Evolutionary conservation across 768 basidiomycete genomes (phyloP).

Genomic region (Tephrocybe sp.): DNA sequence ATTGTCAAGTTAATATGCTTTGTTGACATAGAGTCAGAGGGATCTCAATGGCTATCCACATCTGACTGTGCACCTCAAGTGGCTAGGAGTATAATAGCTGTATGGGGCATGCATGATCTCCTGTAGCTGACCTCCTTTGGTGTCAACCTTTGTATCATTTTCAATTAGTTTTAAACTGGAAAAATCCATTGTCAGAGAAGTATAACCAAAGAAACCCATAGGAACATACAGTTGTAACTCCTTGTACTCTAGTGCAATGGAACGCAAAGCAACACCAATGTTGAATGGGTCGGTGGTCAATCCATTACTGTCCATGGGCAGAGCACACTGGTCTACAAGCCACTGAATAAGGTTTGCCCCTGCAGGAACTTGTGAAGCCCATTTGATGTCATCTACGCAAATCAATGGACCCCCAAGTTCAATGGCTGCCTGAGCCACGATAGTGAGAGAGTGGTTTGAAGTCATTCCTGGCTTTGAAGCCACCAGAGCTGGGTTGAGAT

Average conservation of each 20-base stretch:
- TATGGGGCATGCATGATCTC: slow-evolving; percentile 5
- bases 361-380: slow-evolving; percentile 30
- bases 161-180: slow-evolving; percentile 15
- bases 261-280: slow-evolving; percentile 20
- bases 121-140: background rate
- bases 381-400: slow-evolving; percentile 28
- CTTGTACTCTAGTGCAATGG: slow-evolving; percentile 30
- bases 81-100: slow-evolving; percentile 21
- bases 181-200: background rate
- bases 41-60: background rate
- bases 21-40: background rate
- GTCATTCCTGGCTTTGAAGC: too few species aligned
- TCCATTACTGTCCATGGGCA: slow-evolving; percentile 8
- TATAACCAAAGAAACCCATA: slow-evolving; percentile 10
- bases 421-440: slow-evolving; percentile 17
- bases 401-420: slow-evolving; percentile 32
- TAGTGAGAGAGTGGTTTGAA: slow-evolving; percentile 1
- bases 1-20: slow-evolving; percentile 14
- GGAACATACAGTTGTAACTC: slow-evolving; percentile 23
- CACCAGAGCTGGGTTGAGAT: too few species aligned
- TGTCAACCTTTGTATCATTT: background rate
- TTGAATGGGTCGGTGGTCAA: slow-evolving; percentile 2
- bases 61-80: slow-evolving; percentile 14
- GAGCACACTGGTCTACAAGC: slow-evolving; percentile 28
- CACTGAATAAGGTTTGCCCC: slow-evolving; percentile 32